phyloP scores from a whole-genome alignment of 768 basidiomycete genomes.

The Agaricus sinodeliciosus region DNA sequence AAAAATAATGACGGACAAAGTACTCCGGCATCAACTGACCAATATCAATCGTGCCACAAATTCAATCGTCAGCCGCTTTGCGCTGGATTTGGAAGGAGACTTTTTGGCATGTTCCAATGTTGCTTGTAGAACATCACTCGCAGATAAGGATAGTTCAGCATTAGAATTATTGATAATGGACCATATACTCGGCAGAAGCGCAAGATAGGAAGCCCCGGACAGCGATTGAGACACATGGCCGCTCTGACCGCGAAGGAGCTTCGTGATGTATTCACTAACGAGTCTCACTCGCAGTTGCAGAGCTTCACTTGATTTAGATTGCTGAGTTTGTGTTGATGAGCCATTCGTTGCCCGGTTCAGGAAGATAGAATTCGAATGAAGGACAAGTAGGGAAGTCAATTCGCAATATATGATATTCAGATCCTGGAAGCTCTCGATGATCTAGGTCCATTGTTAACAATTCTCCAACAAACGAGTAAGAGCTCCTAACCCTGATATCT shows the following conservation, averaged over 20 bases:
- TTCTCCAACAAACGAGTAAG: neutral
- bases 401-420: slow-evolving; percentile 78
- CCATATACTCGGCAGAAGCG: slow-evolving; percentile 77
- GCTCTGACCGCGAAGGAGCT: slow-evolving; percentile 48
- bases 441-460: slow-evolving; percentile 28
- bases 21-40: slow-evolving; percentile 35
- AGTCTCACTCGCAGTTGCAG: slow-evolving; percentile 34
- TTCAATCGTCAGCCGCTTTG: slow-evolving; percentile 63
- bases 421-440: slow-evolving; percentile 60
- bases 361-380: slow-evolving; percentile 24
- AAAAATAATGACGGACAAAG: neutral
- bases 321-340: slow-evolving; percentile 14
- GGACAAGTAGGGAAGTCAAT: slow-evolving; percentile 56
- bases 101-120: slow-evolving; percentile 61
- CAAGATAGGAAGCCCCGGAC: slow-evolving; percentile 49
- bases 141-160: slow-evolving; percentile 9
- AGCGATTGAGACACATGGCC: slow-evolving; percentile 46
- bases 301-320: slow-evolving; percentile 7
- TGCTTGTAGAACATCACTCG: slow-evolving; percentile 40
- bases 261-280: slow-evolving; percentile 56
- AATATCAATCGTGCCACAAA: slow-evolving; percentile 69
- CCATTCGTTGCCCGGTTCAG: slow-evolving; percentile 16
- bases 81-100: slow-evolving; percentile 49
- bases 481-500: slow-evolving; percentile 51
- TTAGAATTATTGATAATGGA: slow-evolving; percentile 48